Evolutionary conservation across 2,329 filamentous ascomycete species (phyloP), one percentile per base, ranked within the genome.

Genomic region (Cordyceps militaris): DNA sequence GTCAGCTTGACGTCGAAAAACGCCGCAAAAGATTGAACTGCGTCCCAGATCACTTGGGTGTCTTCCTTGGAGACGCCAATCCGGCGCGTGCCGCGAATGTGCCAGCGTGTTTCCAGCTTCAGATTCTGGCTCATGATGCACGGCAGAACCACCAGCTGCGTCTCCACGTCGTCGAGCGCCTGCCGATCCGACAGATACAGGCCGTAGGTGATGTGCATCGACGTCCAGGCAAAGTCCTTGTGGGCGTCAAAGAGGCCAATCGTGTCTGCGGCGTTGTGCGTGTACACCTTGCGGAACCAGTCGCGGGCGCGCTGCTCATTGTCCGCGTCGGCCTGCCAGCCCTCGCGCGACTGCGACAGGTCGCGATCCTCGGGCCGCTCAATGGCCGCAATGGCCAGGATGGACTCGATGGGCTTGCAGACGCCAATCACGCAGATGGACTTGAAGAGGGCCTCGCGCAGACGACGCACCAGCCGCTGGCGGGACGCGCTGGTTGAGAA

Each of bases 381-480:
- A 10, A 80, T 65, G 16, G 74, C 71, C 58, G 69, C 72, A 55
- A 85, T 83, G n/a, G 76, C 73, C 8, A 84, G 72, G 44, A 85
- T 78, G 1, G 81, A 78, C 63, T 85, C 82, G 4, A 87, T 68
- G 8, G 83, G 82, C 64, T 84, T 86, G 67, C 81, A 84, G 0
- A 86, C 81, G 0, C 84, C 84, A 16, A 84, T 75, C 2, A 86
- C 71, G 13, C 74, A 72, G 11, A 83, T 73, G n/a, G 76, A 70
- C 68, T 87, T 86, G 59, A 87, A 67, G 13, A 87, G 71, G 0
- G 76, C 77, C 67, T 87, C 84, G 44, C 84, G 76, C 2, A 84
- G 63, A 3, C 79, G 70, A 2, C 76, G 74, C 56, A 83, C 70
- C 8, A 84, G 70, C 0, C 66, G 66, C 63, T 81, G 69, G 11